Evolutionary conservation across 2,329 filamentous ascomycete species (phyloP).

Genomic region (Zymoseptoria crescenta): DNA sequence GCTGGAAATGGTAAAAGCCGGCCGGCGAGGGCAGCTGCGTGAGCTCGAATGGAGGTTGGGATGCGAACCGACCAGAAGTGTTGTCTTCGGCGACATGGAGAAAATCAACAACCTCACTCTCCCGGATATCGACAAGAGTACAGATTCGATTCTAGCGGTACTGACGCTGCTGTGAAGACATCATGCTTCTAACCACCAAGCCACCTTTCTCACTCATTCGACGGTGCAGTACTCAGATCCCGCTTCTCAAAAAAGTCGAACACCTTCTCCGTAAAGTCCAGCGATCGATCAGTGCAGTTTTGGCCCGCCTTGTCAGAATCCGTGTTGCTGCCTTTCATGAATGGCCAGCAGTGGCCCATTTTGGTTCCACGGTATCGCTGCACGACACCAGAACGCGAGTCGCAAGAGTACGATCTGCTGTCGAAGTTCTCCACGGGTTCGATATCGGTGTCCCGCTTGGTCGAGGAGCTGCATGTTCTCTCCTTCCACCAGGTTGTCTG

Average conservation of each 20-base stretch:
- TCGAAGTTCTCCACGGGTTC: conserved; percentile 24
- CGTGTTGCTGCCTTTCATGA: conserved; percentile 12
- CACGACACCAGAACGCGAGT: conserved; percentile 27
- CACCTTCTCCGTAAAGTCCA: conserved; percentile 22
- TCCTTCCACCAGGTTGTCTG: conserved; percentile 30
- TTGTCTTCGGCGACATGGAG: too few species aligned
- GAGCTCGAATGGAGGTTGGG: too few species aligned
- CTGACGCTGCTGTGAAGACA: too few species aligned
- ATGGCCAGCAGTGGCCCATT: conserved; percentile 38
- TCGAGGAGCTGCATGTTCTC: conserved; percentile 27
- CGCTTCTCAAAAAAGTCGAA: conserved; percentile 23
- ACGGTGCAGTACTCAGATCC: conserved; percentile 17
- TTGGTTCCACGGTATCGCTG: conserved; percentile 34
- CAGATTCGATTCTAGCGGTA: too few species aligned
- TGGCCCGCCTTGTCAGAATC: conserved; percentile 15
- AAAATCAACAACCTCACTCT: too few species aligned
- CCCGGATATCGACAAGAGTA: too few species aligned
- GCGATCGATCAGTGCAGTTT: conserved; percentile 11
- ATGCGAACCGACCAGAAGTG: too few species aligned
- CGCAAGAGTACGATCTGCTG: conserved; percentile 24
- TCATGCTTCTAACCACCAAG: too few species aligned
- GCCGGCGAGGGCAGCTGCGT: too few species aligned
- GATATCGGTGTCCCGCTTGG: conserved; percentile 16
- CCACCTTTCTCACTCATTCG: background rate
- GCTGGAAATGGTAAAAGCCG: too few species aligned